Evolutionary conservation across 2,329 filamentous ascomycete genomes (phyloP).

Genomic region (Cladosporium sp.): DNA sequence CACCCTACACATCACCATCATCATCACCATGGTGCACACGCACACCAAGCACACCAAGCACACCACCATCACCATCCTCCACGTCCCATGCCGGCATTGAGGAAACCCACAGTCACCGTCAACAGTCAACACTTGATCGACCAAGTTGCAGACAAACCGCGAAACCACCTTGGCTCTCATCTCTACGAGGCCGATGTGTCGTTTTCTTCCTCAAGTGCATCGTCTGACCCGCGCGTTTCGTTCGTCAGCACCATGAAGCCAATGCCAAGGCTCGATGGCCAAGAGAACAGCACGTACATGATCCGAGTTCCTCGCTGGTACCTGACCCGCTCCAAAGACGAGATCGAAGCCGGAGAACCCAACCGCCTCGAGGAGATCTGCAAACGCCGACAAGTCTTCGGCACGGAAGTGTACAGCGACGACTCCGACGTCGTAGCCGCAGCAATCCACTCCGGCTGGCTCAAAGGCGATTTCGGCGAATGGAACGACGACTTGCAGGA

Average conservation of each 20-base stretch:
- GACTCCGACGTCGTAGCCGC: slow-evolving; percentile 92
- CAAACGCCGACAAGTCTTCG: slow-evolving; percentile 76
- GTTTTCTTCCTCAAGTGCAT: slow-evolving; percentile 23
- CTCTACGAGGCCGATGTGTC: slow-evolving; percentile 69
- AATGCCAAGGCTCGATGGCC: slow-evolving; percentile 70
- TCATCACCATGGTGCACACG: slow-evolving; percentile 35
- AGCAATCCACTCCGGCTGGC: slow-evolving; percentile 89
- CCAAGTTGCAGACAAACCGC: slow-evolving; percentile 64
- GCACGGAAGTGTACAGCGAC: slow-evolving; percentile 90
- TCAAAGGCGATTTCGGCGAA: slow-evolving; percentile 81
- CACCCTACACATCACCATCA: slow-evolving; percentile 32
- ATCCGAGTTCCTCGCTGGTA: slow-evolving; percentile 81
- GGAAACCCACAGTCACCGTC: slow-evolving; percentile 63
- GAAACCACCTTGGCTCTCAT: slow-evolving; percentile 78
- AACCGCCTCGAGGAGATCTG: slow-evolving; percentile 79
- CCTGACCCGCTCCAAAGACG: slow-evolving; percentile 39
- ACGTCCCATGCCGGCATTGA: slow-evolving; percentile 37
- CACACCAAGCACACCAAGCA: slow-evolving; percentile 25
- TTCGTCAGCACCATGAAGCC: slow-evolving; percentile 62
- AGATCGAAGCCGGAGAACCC: slow-evolving; percentile 28
- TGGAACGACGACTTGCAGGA: slow-evolving; percentile 29
- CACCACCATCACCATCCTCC: slow-evolving; percentile 35
- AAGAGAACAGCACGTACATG: slow-evolving; percentile 86
- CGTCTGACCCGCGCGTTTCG: slow-evolving; percentile 51
- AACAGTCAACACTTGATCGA: slow-evolving; percentile 68